These are phyloP conservation scores for Allium cepa DNA, from an alignment of 106 monocot species.

Conservation along the genomic window DNA sequence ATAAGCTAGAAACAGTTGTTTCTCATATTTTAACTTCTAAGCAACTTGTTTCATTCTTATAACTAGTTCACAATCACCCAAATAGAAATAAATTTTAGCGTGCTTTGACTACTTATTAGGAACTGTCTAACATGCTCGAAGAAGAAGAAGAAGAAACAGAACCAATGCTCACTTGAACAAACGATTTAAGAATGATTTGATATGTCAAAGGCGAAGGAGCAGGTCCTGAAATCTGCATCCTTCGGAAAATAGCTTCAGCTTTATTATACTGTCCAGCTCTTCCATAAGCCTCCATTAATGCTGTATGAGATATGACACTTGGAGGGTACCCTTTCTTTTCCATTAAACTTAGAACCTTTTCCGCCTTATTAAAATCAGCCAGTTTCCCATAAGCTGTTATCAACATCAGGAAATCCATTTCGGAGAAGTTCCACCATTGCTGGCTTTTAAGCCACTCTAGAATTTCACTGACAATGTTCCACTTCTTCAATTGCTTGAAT, in stretches of 20 bases:
- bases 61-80: too few species aligned
- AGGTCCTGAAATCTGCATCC: slow-evolving; percentile 84
- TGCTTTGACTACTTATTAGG: too few species aligned
- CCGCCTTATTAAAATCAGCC: slow-evolving; percentile 74
- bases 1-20: too few species aligned
- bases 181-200: slow-evolving; percentile 86
- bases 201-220: slow-evolving; percentile 90
- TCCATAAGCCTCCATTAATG: slow-evolving; percentile 94
- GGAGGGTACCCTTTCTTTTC: slow-evolving; percentile 75
- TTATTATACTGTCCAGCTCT: slow-evolving; percentile 60
- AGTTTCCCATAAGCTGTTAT: slow-evolving; percentile 85
- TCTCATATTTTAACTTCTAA: too few species aligned
- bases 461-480: slow-evolving; percentile 89
- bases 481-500: slow-evolving; percentile 93
- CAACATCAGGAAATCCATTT: slow-evolving; percentile 92
- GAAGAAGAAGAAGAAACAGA: neutral
- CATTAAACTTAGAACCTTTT: slow-evolving; percentile 72
- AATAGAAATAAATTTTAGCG: too few species aligned
- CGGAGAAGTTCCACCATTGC: slow-evolving; percentile 91
- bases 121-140: too few species aligned
- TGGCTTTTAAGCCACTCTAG: slow-evolving; percentile 95
- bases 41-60: too few species aligned
- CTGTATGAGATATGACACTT: slow-evolving; percentile 89
- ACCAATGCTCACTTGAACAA: slow-evolving; percentile 55
- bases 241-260: slow-evolving; percentile 74